Conservation (phyloP, 1,284 basidiomycete species). For the Mycena citricolor region DNA sequence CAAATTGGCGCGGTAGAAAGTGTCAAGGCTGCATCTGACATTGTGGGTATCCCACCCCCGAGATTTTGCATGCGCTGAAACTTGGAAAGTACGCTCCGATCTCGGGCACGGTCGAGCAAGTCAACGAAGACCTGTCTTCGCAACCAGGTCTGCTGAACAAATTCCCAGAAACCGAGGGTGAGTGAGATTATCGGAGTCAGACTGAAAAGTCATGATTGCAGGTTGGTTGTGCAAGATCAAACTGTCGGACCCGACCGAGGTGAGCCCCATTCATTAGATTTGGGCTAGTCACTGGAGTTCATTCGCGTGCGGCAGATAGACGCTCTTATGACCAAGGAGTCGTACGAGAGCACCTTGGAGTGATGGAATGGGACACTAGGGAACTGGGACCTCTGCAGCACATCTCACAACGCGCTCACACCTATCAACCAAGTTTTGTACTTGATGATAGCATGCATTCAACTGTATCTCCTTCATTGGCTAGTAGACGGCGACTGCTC, state of each 20-base stretch:
- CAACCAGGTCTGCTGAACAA: constrained; percentile 89
- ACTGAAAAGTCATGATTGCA: no score
- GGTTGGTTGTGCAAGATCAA: constrained; percentile 97
- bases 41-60: constrained; percentile 55
- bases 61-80: constrained; percentile 6
- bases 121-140: constrained; percentile 74
- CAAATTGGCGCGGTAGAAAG: constrained; percentile 96
- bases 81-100: constrained; percentile 82
- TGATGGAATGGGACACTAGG: constrained; percentile 27
- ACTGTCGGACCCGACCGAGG: constrained; percentile 75
- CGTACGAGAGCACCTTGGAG: constrained; percentile 78
- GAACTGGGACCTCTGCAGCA: constrained; percentile 2
- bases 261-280: no score
- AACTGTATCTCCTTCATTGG: constrained; percentile 8
- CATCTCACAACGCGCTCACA: constrained; percentile 12
- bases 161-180: constrained; percentile 83
- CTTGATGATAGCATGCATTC: neutral
- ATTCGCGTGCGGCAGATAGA: constrained; percentile 59
- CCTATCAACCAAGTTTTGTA: neutral
- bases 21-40: constrained; percentile 97
- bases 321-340: constrained; percentile 70
- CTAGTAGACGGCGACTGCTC: constrained; percentile 41
- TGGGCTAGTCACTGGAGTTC: no score
- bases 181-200: constrained; percentile 28
- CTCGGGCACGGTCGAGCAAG: constrained; percentile 78